A percentile compares a stretch with the other conserved stretches of the same genome.
phyloP scores from a whole-genome alignment of 192 early-diverging fungal species.

The Chytriomyces hyalinus region DNA sequence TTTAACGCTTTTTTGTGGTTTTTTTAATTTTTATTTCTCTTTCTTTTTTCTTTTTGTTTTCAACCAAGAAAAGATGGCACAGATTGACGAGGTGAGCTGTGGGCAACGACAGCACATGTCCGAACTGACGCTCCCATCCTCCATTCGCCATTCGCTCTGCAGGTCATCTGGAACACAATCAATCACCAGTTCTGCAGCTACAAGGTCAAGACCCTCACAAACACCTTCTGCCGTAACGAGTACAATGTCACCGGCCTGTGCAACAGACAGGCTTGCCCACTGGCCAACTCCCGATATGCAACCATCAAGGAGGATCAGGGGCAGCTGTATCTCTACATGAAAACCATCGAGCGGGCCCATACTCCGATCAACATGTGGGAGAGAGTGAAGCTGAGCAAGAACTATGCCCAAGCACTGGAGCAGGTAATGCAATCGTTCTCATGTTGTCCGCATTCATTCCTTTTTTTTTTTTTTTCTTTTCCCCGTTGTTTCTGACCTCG shows the following conservation, averaged over 20 bases:
- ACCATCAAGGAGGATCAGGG: conserved; percentile 89
- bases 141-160: conserved; percentile 16
- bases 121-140: neutral
- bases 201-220: conserved; percentile 79
- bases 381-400: conserved; percentile 83
- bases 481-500: neutral
- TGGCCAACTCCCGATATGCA: conserved; percentile 94
- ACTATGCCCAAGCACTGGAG: conserved; percentile 84
- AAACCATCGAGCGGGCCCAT: conserved; percentile 94
- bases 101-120: neutral
- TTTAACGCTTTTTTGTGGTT: too few relatives aligned
- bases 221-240: conserved; percentile 92
- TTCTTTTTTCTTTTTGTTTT: too few relatives aligned
- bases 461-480: conserved; percentile 29
- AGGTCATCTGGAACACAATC: conserved; percentile 95
- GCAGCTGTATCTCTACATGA: conserved; percentile 87
- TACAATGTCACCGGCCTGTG: conserved; percentile 97
- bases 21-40: too few relatives aligned
- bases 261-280: conserved; percentile 90
- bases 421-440: conserved; percentile 49
- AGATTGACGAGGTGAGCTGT: neutral
- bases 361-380: conserved; percentile 95
- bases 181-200: conserved; percentile 97
- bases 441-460: neutral
- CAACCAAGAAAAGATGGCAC: neutral